Base-by-base conservation (phyloP, 768 basidiomycete genomes). In the Tricholoma sp. region DNA sequence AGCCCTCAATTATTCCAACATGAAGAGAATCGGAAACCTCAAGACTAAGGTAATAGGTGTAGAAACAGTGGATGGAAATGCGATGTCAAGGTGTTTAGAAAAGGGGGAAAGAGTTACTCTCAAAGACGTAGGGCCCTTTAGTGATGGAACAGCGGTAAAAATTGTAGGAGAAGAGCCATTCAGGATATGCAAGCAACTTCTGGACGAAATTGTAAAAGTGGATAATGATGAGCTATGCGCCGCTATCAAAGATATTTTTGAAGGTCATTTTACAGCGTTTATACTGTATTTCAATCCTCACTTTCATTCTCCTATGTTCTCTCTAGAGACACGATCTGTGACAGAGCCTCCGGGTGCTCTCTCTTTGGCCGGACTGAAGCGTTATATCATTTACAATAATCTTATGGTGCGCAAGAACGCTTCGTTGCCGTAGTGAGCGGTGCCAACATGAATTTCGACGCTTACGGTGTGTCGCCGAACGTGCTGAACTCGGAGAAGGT, bases 371-470 rank as follows among this genome's bases (percentile, higher is more conserved):
- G 94, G 93, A 10, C 76, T 98, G 52, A 99, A 98, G 69, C 85
- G 83, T 11, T 82, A 96, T 68, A 94, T 99, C 63, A 61, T 84
- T 33, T 72, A 86, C 56, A 91, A 97, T 70, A 80, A 87, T 52
- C 82, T 98, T 33, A 63, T 94, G 91, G 91, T 36, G 84, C 90
- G 2, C 80, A 88, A 55, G 92, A 92, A 74, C 86, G 83, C 56
- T 97, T 95, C 61, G 95, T 98, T 31, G 94, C 84, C 5, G 85
- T 98, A 52, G 75, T 98, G 60, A 95, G 92, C 65, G 97, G 97
- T 18, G 97, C 96, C 15, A 98, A 99, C 73, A 97, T 99, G 92
- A 98, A 99, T 74, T 99, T 99, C 71, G 91, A 94, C 66, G 96
- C 42, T 72, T 99, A 47, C 84, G 97, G 9, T 99, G 98, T 68